Base-by-base conservation (phyloP, 495 filamentous ascomycete genomes). In the Tuber borchii region DNA sequence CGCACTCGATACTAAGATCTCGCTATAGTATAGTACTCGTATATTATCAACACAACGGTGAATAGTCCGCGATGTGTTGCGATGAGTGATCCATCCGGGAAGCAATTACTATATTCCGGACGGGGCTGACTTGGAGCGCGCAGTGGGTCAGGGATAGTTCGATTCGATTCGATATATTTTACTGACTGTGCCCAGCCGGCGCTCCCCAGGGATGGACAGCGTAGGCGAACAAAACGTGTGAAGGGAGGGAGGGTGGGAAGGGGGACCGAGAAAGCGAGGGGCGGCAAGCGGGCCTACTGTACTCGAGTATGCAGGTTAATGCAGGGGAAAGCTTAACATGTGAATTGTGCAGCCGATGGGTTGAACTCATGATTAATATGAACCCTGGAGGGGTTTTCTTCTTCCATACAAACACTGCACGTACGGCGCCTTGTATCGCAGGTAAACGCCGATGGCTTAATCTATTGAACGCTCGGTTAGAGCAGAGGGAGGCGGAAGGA, bases 51-150 rank as follows among this genome's bases (percentile, higher is more conserved):
- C 0, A 22, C 7, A 56, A 20, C 48, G 48, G 48, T n/a, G 22
- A 56, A 56, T 26, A 56, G 48, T 56, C 48, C 48, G 48, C 8
- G 9, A 12, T 56, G 48, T 56, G 48, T 56, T 56, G 7, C n/a
- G 22, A 56, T 56, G 20, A 56, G 48, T 56, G 48, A 56, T 56
- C 20, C 22, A 26, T 56, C 22, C 20, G 48, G 48, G 48, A 56
- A 56, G 48, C 48, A 56, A 56, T 56, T 56, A 56, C 48, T 56
- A 51, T 51, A 51, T 51, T 51, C 46, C 46, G 46, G 46, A 51
- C 46, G 46, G 46, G 20, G 46, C 46, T 51, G 46, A 51, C 46
- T 51, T 8, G 46, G 20, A 2, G 46, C 1, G 46, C 46, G 19
- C 22, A 8, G 20, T 51, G 20, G 6, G 22, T n/a, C 20, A 6